Evolutionary conservation across 768 basidiomycete species (phyloP).

Genomic region (Kwoniella europaea): DNA sequence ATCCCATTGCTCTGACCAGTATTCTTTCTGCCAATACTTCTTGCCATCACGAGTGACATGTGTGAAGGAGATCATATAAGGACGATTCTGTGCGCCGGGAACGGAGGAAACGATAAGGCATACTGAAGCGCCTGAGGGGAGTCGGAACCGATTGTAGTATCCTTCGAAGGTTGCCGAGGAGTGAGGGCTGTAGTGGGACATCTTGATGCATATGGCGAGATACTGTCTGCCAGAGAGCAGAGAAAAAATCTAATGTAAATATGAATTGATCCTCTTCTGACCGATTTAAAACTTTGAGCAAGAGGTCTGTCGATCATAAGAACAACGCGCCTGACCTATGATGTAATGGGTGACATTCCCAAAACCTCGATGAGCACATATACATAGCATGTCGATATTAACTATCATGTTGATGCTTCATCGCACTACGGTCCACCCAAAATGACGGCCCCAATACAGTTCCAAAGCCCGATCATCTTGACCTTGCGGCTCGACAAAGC

Average conservation of each 20-base stretch:
- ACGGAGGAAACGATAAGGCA: conserved; percentile 45
- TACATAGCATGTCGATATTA: no score
- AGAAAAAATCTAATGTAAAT: neutral
- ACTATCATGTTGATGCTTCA: no score
- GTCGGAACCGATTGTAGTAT: conserved; percentile 43
- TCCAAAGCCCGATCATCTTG: conserved; percentile 38
- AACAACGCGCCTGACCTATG: conserved; percentile 9
- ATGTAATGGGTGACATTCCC: conserved; percentile 10
- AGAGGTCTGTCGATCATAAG: conserved; percentile 4
- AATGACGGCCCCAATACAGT: conserved; percentile 5
- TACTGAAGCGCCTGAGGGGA: conserved; percentile 42
- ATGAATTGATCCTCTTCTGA: neutral
- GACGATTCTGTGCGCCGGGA: conserved; percentile 18
- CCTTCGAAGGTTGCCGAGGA: conserved; percentile 37
- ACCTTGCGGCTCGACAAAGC: conserved; percentile 43
- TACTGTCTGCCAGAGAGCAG: neutral
- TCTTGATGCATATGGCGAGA: neutral
- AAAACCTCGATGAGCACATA: no score
- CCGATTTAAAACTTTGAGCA: conserved; percentile 1
- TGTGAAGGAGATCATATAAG: conserved; percentile 38
- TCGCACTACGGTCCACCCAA: neutral
- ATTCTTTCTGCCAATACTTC: conserved; percentile 26
- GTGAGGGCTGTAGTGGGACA: conserved; percentile 40
- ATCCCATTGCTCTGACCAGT: conserved; percentile 29
- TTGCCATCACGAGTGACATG: conserved; percentile 27